Conservation (phyloP, 306 rosid species). For the Hylodesmum podocarpum region DNA sequence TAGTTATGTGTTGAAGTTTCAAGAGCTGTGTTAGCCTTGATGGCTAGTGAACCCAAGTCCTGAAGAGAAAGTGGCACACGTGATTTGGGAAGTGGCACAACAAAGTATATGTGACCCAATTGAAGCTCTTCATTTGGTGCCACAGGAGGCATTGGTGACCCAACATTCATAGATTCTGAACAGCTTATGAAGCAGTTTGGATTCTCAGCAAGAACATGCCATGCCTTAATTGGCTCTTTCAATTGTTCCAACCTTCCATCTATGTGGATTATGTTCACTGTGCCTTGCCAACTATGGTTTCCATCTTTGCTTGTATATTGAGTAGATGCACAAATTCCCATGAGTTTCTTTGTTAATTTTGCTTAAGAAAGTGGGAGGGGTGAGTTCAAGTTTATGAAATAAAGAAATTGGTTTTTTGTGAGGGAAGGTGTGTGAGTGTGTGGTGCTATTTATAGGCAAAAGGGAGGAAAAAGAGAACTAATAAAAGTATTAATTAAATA, state of each 20-base stretch:
- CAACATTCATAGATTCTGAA: slow-evolving; percentile 59
- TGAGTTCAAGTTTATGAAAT: neutral
- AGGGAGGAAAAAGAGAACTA: neutral
- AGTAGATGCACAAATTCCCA: slow-evolving; percentile 68
- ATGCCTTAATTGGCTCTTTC: slow-evolving; percentile 45
- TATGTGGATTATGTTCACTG: slow-evolving; percentile 45
- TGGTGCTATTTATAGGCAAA: slow-evolving; percentile 27
- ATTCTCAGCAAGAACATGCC: slow-evolving; percentile 50
- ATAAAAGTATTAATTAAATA: neutral
- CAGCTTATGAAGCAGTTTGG: slow-evolving; percentile 53
- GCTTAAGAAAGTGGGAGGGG: neutral
- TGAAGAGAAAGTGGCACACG: slow-evolving; percentile 44
- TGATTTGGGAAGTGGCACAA: slow-evolving; percentile 48
- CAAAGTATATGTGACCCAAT: slow-evolving; percentile 53
- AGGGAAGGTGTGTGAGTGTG: neutral
- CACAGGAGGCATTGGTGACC: slow-evolving; percentile 28
- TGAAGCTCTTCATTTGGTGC: slow-evolving; percentile 49
- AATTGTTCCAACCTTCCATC: slow-evolving; percentile 60
- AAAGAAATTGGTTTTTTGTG: neutral
- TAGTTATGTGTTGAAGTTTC: slow-evolving; percentile 12
- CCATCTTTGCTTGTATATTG: slow-evolving; percentile 26
- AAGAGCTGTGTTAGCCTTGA: slow-evolving; percentile 62
- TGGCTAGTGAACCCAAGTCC: slow-evolving; percentile 52
- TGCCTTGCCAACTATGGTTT: slow-evolving; percentile 23
- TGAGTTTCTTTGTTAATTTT: neutral